A percentile compares a stretch with the other conserved stretches of the same genome.
These are phyloP conservation scores for Rhynchospora pubera DNA, from an alignment of 176 grass and related monocot genomes.

Conservation along the genomic window DNA sequence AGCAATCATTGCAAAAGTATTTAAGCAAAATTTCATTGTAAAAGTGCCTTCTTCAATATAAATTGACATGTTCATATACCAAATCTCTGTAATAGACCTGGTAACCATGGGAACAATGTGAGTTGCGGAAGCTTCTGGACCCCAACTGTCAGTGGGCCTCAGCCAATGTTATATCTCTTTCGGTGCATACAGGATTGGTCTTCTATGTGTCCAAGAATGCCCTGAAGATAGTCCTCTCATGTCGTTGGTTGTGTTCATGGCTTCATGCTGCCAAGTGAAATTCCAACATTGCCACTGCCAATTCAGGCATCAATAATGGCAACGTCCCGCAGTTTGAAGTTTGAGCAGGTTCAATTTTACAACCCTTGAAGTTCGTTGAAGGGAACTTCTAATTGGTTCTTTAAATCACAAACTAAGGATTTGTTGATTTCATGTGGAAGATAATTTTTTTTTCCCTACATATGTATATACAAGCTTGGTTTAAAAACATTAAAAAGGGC, in stretches of 20 bases:
- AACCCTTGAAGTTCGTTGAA: constrained; percentile 9
- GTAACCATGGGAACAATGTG: constrained; percentile 38
- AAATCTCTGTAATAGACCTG: constrained; percentile 30
- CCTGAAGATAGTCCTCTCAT: constrained; percentile 34
- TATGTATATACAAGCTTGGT: background rate
- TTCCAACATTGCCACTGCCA: background rate
- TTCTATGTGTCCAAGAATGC: constrained; percentile 41
- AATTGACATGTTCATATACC: background rate
- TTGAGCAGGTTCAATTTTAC: background rate
- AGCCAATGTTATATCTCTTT: background rate
- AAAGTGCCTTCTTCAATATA: background rate
- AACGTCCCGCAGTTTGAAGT: background rate
- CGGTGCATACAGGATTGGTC: constrained; percentile 31
- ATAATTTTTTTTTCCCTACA: background rate
- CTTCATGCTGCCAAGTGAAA: constrained; percentile 38
- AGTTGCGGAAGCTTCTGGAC: constrained; percentile 28
- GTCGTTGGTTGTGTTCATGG: constrained; percentile 27
- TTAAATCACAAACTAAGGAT: too few relatives aligned
- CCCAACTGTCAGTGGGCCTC: constrained; percentile 8
- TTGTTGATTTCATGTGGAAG: background rate
- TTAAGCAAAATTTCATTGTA: background rate
- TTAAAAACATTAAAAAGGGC: background rate
- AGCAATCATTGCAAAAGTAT: background rate
- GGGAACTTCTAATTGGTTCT: background rate
- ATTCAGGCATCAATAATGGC: background rate